Evolutionary conservation across 192 early-diverging fungal species (phyloP), one percentile per base, ranked within the genome.

Genomic region (Neocallimastix lanati): DNA sequence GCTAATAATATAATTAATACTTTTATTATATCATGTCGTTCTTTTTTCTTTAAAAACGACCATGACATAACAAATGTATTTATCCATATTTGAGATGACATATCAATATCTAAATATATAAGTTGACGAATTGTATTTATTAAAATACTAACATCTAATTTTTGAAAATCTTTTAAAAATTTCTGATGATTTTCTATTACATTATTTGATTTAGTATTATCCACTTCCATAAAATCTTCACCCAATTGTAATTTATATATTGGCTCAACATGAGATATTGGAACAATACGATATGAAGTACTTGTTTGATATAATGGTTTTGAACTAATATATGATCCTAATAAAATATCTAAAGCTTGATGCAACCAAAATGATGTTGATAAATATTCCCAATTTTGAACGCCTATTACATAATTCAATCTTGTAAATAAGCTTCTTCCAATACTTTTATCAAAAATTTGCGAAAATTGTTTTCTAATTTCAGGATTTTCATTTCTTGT

Each of bases 371-470:
- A 99, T 18, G 91, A 89, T 76, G 86, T 85, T 0, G 90, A 88
- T 15, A 99, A 87, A 78, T 86, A 92, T 77, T 98, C 96, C 98
- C 98, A 99, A 80, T 94, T 98, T 83, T 99, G 98, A 15, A 94
- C 90, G 33, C 91, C 91, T 33, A 99, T 82, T 28, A 98, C 84
- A 81, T 99, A 99, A 40, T 92, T 93, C 18, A 99, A 85, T 11
- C 98, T 86, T 28, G 88, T 87, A 78, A 88, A 85, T n/a, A 96
- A 82, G 28, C 80, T 81, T 7, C 36, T 76, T 29, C 85, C 82
- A 77, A 90, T 88, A 80, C 93, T 95, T 16, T 90, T 82, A 77
- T 98, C 91, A 79, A 97, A 93, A 18, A 95, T 93, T 2, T 86
- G 87, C 28, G 91, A 85, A 84, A 99, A 98, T 77, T 90, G 84